These are phyloP conservation scores for slime mould (Dictyostelium discoideum) DNA, from an alignment of 78 protist species.

Conservation along the genomic window DNA sequence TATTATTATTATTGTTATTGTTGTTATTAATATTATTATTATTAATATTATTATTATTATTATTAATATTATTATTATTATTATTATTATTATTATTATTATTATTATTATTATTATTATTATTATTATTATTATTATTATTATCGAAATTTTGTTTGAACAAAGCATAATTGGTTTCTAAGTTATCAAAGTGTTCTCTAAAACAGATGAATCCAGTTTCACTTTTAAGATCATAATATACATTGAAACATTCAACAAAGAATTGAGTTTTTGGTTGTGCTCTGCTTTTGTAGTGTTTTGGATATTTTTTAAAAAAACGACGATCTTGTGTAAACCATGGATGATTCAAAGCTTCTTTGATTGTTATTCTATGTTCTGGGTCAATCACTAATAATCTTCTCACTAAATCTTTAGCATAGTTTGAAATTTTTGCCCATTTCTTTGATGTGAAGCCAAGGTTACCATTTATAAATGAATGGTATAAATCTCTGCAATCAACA, in stretches of 20 bases:
- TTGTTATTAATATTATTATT: too few relatives aligned
- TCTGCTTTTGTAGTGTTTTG: neutral
- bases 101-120: too few relatives aligned
- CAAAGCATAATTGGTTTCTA: neutral
- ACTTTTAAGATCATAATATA: neutral
- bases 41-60: too few relatives aligned
- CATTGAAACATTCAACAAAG: neutral
- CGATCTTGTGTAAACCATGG: constrained; percentile 58
- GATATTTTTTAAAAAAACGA: neutral
- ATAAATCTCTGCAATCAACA: neutral
- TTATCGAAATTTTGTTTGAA: neutral
- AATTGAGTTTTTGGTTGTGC: neutral
- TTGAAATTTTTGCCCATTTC: constrained; percentile 43
- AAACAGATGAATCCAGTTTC: neutral
- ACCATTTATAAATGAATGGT: neutral
- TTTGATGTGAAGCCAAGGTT: constrained; percentile 1
- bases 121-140: too few relatives aligned
- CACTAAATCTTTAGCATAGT: constrained; percentile 14
- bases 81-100: too few relatives aligned
- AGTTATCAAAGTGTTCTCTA: neutral
- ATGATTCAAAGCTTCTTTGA: constrained; percentile 54
- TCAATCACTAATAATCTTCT: neutral
- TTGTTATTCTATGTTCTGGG: neutral
- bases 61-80: too few relatives aligned
- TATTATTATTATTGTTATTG: too few relatives aligned